Evolutionary conservation across 169 alveolate genomes (phyloP), one percentile per base, ranked within the genome.

Genomic region (Eimeria maxima): DNA sequence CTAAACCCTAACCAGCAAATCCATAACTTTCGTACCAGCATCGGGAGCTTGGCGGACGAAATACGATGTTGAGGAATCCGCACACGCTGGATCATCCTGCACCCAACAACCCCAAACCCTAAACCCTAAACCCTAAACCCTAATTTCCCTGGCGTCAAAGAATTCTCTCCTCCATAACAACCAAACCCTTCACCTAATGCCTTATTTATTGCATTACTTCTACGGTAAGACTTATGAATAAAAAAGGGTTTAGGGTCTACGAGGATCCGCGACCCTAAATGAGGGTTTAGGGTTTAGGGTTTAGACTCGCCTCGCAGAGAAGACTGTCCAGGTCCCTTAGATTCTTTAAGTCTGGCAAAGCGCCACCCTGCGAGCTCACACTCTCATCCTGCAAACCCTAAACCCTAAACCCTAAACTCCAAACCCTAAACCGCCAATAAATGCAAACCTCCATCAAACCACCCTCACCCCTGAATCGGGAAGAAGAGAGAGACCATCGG

Each of bases 21-120:
- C 76, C 45, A 27, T 18, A 8, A 16, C 69, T 38, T 42, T 7
- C 63, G 10, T 53, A 76, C 96, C 94, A 10, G 94, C 89, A 38
- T 94, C 96, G 33, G 96, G 94, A 8, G 87, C 93, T 6, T 45
- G 55, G 38, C 96, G 93, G 14, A 94, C 90, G 20, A 94, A 81
- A 57, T 65, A 81, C 47, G 95, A 50, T 27, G 96, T 76, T 14
- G 81, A 69, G 20, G 96, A 27, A 11, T 94, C 94, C 53, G 94
- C 94, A 22, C 94, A 80, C 53, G 94, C 96, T 6, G 94, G 96
- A 42, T 94, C 96, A 20, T 86, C 94, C 76, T 94, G 94, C 94
- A 57, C 8, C 55, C 87, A 24, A 13, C 38, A 76, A 33, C 87
- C 87, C 87, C 5, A 76, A 76, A 76, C 87, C 87, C 87, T 76